Conservation (phyloP, 75 land plant genomes). For the Pinus taeda region DNA sequence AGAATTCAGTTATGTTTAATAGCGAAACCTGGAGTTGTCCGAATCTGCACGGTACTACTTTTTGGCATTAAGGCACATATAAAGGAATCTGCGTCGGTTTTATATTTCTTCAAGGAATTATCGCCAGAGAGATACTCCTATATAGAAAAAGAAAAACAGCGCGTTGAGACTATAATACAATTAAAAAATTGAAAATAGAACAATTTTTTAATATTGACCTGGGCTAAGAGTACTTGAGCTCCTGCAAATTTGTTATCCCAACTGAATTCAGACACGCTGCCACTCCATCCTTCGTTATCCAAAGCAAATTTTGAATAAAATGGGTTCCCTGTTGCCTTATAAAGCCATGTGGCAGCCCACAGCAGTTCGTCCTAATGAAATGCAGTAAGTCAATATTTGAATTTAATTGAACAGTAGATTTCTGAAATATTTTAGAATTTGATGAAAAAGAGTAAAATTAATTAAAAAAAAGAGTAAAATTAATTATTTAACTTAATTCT, state of each 20-base stretch:
- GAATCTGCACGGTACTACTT: slow-evolving; percentile 20
- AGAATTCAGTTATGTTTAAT: not conserved
- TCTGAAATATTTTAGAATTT: too few species aligned
- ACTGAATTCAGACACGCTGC: slow-evolving; percentile 26
- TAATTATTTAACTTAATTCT: too few species aligned
- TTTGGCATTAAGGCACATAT: slow-evolving; percentile 47
- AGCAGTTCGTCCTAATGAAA: slow-evolving; percentile 49
- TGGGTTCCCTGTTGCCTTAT: slow-evolving; percentile 25
- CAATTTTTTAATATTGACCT: slow-evolving; percentile 11
- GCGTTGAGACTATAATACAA: not conserved
- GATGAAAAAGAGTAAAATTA: too few species aligned
- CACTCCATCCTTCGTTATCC: slow-evolving; percentile 19
- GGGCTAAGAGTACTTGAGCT: slow-evolving; percentile 22
- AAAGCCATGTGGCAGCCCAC: slow-evolving; percentile 63
- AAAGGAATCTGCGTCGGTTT: slow-evolving; percentile 48
- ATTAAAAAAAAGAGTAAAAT: too few species aligned
- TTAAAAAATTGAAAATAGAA: not conserved
- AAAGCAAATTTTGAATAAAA: slow-evolving; percentile 18
- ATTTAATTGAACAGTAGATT: too few species aligned
- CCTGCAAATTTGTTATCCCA: slow-evolving; percentile 54
- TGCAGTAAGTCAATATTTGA: too few species aligned
- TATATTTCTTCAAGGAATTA: slow-evolving; percentile 27
- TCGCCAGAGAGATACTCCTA: slow-evolving; percentile 17
- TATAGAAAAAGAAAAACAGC: not conserved
- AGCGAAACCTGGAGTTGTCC: slow-evolving; percentile 18